A percentile compares a stretch with the other conserved stretches of the same genome.
These are phyloP conservation scores for Spathaspora sp. DNA, from an alignment of 805 yeast species.

Conservation along the genomic window DNA sequence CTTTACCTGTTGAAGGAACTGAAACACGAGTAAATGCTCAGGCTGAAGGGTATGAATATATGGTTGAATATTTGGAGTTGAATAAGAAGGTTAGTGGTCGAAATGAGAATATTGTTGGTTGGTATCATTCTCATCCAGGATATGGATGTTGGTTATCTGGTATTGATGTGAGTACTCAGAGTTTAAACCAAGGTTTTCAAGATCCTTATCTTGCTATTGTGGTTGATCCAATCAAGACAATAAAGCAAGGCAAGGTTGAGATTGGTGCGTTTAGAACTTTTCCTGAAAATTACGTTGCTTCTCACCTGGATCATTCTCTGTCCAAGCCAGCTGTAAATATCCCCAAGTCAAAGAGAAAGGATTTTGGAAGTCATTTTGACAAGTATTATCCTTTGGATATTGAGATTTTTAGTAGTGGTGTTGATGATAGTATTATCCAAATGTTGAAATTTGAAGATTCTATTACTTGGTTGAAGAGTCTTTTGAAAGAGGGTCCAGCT, in stretches of 20 bases:
- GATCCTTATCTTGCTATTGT: constrained; percentile 91
- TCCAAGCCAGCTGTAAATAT: constrained; percentile 12
- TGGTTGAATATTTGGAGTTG: constrained; percentile 75
- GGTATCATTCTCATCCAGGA: constrained; percentile 98
- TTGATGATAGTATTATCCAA: constrained; percentile 39
- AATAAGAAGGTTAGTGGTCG: constrained; percentile 37
- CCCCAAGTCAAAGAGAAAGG: constrained; percentile 53
- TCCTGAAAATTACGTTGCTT: constrained; percentile 28
- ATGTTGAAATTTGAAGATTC: constrained; percentile 13
- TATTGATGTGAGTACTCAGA: constrained; percentile 88
- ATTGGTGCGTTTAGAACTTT: constrained; percentile 88
- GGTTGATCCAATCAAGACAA: constrained; percentile 74
- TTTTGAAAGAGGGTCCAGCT: constrained; percentile 3
- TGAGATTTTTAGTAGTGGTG: constrained; percentile 50
- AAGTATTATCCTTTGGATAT: constrained; percentile 66
- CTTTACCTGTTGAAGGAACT: constrained; percentile 92
- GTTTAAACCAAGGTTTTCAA: constrained; percentile 79
- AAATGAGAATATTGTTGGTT: constrained; percentile 77
- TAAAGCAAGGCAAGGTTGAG: constrained; percentile 61
- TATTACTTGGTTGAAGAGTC: constrained; percentile 18
- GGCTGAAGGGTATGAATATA: constrained; percentile 89
- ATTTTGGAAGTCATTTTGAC: constrained; percentile 69
- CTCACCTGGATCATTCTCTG: constrained; percentile 1
- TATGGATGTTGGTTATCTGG: constrained; percentile 96
- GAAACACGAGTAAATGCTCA: constrained; percentile 95